Percentiles rank a stretch among this genome's conserved stretches.
Evolutionary conservation across 768 basidiomycete genomes (phyloP).

Genomic region (Pleurotus pulmonarius): DNA sequence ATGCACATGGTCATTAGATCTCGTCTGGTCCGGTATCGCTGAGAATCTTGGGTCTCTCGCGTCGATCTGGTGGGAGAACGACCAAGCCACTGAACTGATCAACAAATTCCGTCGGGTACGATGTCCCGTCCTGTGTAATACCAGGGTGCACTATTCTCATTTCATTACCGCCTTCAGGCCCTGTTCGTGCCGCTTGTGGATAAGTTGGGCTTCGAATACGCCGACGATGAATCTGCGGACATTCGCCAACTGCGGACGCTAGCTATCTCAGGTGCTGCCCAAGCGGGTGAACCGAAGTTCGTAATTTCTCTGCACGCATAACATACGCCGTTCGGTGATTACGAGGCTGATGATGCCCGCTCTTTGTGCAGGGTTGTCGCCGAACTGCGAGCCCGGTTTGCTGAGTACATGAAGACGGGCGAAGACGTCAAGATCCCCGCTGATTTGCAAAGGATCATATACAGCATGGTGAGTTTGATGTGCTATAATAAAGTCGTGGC

Average conservation of each 20-base stretch:
- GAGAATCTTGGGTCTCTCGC: constrained; percentile 50
- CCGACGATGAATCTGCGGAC: constrained; percentile 61
- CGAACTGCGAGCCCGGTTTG: constrained; percentile 71
- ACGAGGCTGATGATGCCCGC: not conserved
- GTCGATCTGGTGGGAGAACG: constrained; percentile 83
- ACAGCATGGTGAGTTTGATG: constrained; percentile 39
- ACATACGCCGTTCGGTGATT: not conserved
- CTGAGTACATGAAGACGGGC: constrained; percentile 60
- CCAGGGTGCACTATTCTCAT: not conserved
- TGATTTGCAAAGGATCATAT: constrained; percentile 66
- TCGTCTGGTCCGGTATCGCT: constrained; percentile 77
- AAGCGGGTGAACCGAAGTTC: constrained; percentile 24
- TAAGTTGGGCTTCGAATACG: constrained; percentile 75
- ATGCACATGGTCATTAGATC: constrained; percentile 39
- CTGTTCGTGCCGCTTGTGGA: constrained; percentile 76
- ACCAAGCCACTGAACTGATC: constrained; percentile 45
- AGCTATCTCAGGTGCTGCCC: constrained; percentile 54
- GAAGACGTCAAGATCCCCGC: constrained; percentile 78
- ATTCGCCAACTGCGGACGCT: constrained; percentile 69
- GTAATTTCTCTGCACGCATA: constrained; percentile 2
- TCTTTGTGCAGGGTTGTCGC: constrained; percentile 55
- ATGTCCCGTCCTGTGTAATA: not conserved
- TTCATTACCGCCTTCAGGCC: constrained; percentile 28
- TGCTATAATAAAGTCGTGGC: not conserved
- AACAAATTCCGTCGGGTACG: constrained; percentile 60